Conservation (phyloP, 1,284 basidiomycete genomes). For the Ganoderma lucidum region DNA sequence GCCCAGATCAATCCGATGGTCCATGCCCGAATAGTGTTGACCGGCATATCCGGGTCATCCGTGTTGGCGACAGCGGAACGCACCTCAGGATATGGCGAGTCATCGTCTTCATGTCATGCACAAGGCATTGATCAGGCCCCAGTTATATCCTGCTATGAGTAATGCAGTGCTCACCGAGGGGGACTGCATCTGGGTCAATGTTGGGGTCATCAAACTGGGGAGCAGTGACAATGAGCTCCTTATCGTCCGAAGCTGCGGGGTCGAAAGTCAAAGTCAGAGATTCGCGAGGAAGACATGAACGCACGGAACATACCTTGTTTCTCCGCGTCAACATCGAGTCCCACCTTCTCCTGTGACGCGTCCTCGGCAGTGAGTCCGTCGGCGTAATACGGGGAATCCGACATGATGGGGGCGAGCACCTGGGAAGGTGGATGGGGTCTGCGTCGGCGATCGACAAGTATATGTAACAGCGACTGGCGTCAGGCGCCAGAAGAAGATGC, state of each 20-base stretch:
- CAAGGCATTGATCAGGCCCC: not conserved
- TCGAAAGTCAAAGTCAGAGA: not conserved
- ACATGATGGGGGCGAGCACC: constrained; percentile 39
- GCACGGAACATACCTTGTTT: constrained; percentile 26
- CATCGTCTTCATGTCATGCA: constrained; percentile 50
- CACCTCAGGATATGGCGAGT: constrained; percentile 79
- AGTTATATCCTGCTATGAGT: not conserved
- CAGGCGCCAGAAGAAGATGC: not conserved
- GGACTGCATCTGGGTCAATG: constrained; percentile 53
- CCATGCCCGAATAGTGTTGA: constrained; percentile 72
- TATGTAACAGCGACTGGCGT: not conserved
- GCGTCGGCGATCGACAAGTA: not conserved
- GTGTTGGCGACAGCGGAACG: constrained; percentile 80
- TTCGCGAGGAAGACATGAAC: not conserved
- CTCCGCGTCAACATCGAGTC: constrained; percentile 27
- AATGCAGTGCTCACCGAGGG: constrained; percentile 33
- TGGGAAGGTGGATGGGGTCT: constrained; percentile 16
- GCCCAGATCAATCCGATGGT: constrained; percentile 63
- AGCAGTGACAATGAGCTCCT: constrained; percentile 23
- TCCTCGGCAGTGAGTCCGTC: constrained; percentile 28
- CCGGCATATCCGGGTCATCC: constrained; percentile 71
- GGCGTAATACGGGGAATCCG: constrained; percentile 30
- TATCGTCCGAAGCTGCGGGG: constrained; percentile 2
- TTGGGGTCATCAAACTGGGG: constrained; percentile 73
- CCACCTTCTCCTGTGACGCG: constrained; percentile 40